Percentiles rank a stretch among this genome's conserved stretches.
Evolutionary conservation across 2,329 filamentous ascomycete species (phyloP).

Genomic region (Fusarium poae): DNA sequence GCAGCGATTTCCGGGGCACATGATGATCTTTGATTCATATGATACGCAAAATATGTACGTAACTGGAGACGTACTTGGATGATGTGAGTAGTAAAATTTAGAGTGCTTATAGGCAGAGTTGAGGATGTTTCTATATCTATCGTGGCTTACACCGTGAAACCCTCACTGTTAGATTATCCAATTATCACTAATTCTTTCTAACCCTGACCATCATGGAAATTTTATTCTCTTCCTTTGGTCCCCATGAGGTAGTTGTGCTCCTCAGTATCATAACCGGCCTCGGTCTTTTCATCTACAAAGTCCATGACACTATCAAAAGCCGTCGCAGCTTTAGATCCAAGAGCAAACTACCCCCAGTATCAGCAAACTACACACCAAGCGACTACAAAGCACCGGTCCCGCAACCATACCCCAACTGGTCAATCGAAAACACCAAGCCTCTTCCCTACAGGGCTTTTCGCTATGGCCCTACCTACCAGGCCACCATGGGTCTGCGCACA

Average conservation of each 20-base stretch:
- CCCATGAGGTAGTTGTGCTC: conserved; percentile 29
- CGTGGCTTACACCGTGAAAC: conserved; percentile 18
- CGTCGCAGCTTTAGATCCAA: conserved; percentile 18
- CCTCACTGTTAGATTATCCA: background rate
- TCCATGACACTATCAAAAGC: conserved; percentile 15
- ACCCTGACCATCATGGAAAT: conserved; percentile 11
- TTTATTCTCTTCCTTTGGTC: conserved; percentile 11
- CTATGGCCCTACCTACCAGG: conserved; percentile 80
- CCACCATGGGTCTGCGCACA: conserved; percentile 81
- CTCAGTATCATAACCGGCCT: conserved; percentile 27
- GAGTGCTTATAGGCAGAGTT: background rate
- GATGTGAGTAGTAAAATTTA: background rate
- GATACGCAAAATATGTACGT: background rate
- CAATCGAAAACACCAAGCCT: conserved; percentile 75
- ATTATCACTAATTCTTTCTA: background rate
- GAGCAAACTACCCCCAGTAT: conserved; percentile 29
- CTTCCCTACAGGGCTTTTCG: conserved; percentile 84
- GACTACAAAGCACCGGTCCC: conserved; percentile 71
- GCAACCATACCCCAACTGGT: conserved; percentile 75
- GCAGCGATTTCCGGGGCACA: conserved; percentile 29
- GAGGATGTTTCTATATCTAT: conserved; percentile 19
- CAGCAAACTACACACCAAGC: conserved; percentile 24
- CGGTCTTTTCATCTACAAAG: conserved; percentile 28
- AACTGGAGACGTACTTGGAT: background rate
- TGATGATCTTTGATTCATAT: conserved; percentile 7